A percentile compares a stretch with the other conserved stretches of the same genome.
Evolutionary conservation across 805 yeast genomes (phyloP).

Genomic region (Tetrapisispora namnaoensis): DNA sequence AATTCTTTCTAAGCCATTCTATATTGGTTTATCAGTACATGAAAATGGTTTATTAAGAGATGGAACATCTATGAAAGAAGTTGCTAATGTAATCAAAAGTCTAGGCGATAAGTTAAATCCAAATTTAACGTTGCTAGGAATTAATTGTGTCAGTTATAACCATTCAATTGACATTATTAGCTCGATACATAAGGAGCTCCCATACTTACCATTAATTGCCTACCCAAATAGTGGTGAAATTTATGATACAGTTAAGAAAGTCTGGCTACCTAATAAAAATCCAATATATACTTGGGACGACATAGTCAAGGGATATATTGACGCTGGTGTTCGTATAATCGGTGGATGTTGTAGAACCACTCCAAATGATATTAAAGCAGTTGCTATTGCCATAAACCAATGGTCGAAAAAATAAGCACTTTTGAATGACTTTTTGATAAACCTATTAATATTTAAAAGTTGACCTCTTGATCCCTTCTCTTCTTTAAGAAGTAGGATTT

Average conservation of each 20-base stretch:
- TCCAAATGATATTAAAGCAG: constrained; percentile 34
- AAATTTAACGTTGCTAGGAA: constrained; percentile 45
- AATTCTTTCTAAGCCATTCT: constrained; percentile 36
- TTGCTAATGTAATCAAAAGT: constrained; percentile 19
- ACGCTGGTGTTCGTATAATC: constrained; percentile 38
- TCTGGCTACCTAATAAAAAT: constrained; percentile 31
- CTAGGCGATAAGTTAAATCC: constrained; percentile 12
- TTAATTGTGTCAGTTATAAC: constrained; percentile 54
- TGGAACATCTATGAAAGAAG: constrained; percentile 35
- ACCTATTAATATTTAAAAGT: neutral
- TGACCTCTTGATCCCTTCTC: neutral
- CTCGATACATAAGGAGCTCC: constrained; percentile 12
- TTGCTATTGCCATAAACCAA: constrained; percentile 10
- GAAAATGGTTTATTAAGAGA: constrained; percentile 36
- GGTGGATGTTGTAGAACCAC: constrained; percentile 75
- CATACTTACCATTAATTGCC: constrained; percentile 36
- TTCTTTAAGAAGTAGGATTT: neutral
- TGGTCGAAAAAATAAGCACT: neutral
- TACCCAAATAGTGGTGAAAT: constrained; percentile 74
- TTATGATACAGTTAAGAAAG: constrained; percentile 40
- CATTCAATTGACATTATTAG: constrained; percentile 35
- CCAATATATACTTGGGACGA: constrained; percentile 31
- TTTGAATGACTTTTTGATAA: neutral
- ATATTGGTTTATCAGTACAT: constrained; percentile 35
- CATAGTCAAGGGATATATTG: constrained; percentile 34